These are phyloP conservation scores for Leishmania major DNA, from an alignment of 208 protist genomes.

Conservation along the genomic window DNA sequence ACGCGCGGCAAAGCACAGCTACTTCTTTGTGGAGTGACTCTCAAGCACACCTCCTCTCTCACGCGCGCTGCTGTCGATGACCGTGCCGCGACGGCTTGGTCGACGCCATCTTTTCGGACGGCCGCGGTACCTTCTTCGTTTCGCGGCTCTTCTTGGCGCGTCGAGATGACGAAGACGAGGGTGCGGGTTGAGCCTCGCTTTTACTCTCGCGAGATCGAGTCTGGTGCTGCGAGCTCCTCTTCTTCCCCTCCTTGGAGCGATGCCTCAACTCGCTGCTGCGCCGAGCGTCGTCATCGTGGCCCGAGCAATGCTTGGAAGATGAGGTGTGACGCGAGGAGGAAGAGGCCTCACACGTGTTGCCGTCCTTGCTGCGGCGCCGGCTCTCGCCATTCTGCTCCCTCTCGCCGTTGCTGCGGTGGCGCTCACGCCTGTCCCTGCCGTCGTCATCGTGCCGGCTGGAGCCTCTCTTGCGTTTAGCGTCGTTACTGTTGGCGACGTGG, in stretches of 20 bases:
- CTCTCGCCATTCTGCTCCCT: not conserved
- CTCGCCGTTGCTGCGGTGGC: slow-evolving; percentile 7
- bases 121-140: slow-evolving; percentile 15
- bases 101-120: slow-evolving; percentile 7
- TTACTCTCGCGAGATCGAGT: not conserved
- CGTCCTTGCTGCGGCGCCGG: not conserved
- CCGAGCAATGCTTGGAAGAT: not conserved
- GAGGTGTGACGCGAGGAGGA: not conserved
- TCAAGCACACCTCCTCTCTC: not conserved
- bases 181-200: not conserved
- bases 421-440: not conserved
- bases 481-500: not conserved
- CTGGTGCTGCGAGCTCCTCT: not conserved
- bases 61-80: not conserved
- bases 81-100: not conserved
- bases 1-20: not conserved
- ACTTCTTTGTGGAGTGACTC: not conserved
- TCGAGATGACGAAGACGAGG: not conserved
- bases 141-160: not conserved
- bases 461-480: not conserved
- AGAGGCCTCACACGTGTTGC: not conserved
- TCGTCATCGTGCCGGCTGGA: slow-evolving; percentile 12
- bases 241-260: not conserved
- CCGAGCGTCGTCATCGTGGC: not conserved
- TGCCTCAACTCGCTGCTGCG: not conserved